These are phyloP conservation scores for Lavandula angustifolia DNA, from an alignment of 257 asterid genomes.

Conservation along the genomic window DNA sequence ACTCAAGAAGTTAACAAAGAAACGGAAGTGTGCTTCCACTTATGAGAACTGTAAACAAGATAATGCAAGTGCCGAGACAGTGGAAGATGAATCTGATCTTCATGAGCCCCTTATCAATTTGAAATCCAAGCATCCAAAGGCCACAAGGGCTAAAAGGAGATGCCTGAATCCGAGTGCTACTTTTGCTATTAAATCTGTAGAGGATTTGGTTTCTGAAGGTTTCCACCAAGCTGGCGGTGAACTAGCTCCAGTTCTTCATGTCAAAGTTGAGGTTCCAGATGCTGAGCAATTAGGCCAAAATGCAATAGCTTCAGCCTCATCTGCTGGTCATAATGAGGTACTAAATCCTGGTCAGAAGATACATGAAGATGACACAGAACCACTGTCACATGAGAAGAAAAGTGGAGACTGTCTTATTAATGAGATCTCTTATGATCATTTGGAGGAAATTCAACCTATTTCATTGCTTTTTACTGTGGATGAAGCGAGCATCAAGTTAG, in stretches of 20 bases:
- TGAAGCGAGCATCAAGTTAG: conserved; percentile 36
- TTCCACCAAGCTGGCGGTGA: conserved; percentile 31
- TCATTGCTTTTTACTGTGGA: conserved; percentile 24
- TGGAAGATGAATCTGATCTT: conserved; percentile 59
- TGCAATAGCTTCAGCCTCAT: conserved; percentile 23
- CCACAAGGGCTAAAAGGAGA: conserved; percentile 49
- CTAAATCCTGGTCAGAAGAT: conserved; percentile 27
- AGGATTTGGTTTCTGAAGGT: conserved; percentile 37
- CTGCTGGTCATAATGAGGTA: conserved; percentile 28
- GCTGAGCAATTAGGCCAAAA: conserved; percentile 35
- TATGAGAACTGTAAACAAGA: conserved; percentile 30
- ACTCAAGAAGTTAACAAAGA: conserved; percentile 54
- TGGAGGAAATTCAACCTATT: conserved; percentile 44
- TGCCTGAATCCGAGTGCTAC: conserved; percentile 26
- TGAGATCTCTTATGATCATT: conserved; percentile 43
- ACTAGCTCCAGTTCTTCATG: conserved; percentile 28
- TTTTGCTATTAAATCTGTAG: conserved; percentile 36
- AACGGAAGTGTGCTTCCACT: conserved; percentile 43
- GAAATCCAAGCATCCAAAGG: conserved; percentile 49
- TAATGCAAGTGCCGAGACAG: conserved; percentile 28
- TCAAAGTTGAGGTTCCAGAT: conserved; percentile 53
- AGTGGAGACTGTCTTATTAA: conserved; percentile 39
- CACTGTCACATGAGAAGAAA: conserved; percentile 28
- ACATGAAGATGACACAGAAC: conserved; percentile 30
- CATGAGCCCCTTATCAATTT: conserved; percentile 51